A percentile compares a stretch with the other conserved stretches of the same genome.
Conservation (phyloP, 306 rosid genomes). For the Prunus padus region DNA sequence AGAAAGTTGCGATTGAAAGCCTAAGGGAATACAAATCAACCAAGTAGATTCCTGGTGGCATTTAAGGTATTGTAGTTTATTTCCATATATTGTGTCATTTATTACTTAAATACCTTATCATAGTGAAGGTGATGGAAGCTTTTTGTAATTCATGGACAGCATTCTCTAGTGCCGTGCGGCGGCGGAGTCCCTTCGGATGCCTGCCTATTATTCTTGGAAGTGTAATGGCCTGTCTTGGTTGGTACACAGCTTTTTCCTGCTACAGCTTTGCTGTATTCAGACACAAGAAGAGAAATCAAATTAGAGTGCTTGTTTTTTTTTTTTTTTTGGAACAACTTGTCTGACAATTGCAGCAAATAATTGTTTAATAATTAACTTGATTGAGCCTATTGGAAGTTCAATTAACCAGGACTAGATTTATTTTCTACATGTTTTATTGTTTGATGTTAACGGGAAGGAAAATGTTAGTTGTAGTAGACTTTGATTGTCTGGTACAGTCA, state of each 20-base stretch:
- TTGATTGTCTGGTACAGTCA: too few species aligned
- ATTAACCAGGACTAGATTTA: neutral
- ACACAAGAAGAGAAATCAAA: neutral
- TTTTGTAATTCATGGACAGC: slow-evolving; percentile 22
- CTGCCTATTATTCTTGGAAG: slow-evolving; percentile 7
- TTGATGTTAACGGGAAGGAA: neutral
- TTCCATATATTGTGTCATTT: neutral
- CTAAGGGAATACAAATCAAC: slow-evolving; percentile 57
- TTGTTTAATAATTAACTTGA: neutral
- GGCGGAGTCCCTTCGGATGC: slow-evolving; percentile 5
- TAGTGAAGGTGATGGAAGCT: slow-evolving; percentile 27
- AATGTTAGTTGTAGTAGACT: neutral
- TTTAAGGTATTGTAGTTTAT: slow-evolving; percentile 30
- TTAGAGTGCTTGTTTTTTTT: neutral
- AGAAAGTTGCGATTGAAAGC: slow-evolving; percentile 76
- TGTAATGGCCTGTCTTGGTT: slow-evolving; percentile 6
- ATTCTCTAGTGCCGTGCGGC: neutral
- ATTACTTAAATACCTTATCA: neutral
- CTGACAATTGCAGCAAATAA: neutral
- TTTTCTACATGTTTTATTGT: neutral
- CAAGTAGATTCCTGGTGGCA: slow-evolving; percentile 33
- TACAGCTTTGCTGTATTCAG: neutral
- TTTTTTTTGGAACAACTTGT: neutral
- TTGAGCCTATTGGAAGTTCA: neutral
- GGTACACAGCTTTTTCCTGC: slow-evolving; percentile 4